Base-by-base conservation (phyloP, 176 grass and related monocot genomes). In the Eragrostis nindensis region DNA sequence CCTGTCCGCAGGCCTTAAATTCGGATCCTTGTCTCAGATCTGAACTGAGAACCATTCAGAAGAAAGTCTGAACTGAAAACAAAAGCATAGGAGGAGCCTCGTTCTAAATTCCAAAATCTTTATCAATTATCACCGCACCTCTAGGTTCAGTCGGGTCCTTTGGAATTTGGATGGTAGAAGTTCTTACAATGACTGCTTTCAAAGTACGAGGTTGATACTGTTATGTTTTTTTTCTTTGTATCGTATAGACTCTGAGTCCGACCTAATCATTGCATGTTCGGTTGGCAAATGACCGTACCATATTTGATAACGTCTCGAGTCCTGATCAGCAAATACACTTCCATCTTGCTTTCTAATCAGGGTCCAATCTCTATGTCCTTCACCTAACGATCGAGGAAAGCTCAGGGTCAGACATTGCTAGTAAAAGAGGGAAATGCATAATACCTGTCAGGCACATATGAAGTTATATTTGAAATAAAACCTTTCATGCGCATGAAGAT, bases 361-460 rank as follows among this genome's bases (percentile, higher is more conserved):
- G 14, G 75, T 79, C 75, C 73, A 74, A 32, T 83, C 68, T 12
- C 43, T 14, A 4, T 26, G 30, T 19, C n/a, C 65, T 46, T 63
- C 68, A 68, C 46, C 69, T 16, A 79, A 43, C 42, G 71, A 46
- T 66, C 8, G 7, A 25, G 8, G 25, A 32, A 53, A 15, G 67
- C 29, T 67, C 52, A 13, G 53, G 39, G 15, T 38, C 80, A 59
- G 11, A 12, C 43, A 18, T 44, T 26, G n/a, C n/a, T 19, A 2
- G 57, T 49, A 2, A 78, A 42, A 14, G 82, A 53, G 19, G 32
- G 26, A 40, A 49, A 83, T 24, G 2, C 6, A 68, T 8, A 13
- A 48, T 11, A 39, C 1, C 0, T 18, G 65, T 46, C 64, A 11
- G 0, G 11, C 13, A 12, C 45, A 3, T 5, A 6, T 44, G 13